These are phyloP conservation scores for Exophiala phaeomuriformis DNA, from an alignment of 2,329 filamentous ascomycete genomes.

Conservation along the genomic window DNA sequence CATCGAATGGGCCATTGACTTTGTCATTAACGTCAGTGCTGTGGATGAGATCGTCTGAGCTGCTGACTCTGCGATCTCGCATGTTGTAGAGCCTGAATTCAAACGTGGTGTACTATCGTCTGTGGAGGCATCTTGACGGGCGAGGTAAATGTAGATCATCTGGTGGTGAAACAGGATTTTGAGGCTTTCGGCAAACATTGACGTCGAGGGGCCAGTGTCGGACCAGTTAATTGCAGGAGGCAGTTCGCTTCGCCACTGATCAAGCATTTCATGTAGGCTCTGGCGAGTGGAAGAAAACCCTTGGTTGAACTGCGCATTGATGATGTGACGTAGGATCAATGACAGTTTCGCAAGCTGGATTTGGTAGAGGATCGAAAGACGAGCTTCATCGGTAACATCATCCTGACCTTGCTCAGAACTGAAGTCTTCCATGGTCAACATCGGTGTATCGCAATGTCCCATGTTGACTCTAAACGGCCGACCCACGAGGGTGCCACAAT, in stretches of 20 bases:
- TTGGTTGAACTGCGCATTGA: slow-evolving; percentile 9
- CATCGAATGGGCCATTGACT: slow-evolving; percentile 8
- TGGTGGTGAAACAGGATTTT: slow-evolving; percentile 15
- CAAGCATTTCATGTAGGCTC: slow-evolving; percentile 1
- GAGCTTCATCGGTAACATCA: not conserved
- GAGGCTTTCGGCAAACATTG: slow-evolving; percentile 13
- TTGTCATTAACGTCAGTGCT: slow-evolving; percentile 9
- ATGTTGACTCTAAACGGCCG: slow-evolving; percentile 16
- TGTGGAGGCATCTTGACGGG: not conserved
- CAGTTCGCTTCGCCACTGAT: slow-evolving; percentile 6
- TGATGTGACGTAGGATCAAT: slow-evolving; percentile 9
- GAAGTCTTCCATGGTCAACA: slow-evolving; percentile 13
- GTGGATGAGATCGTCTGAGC: slow-evolving; percentile 15
- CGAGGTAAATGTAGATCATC: slow-evolving; percentile 10
- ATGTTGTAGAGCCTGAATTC: not conserved
- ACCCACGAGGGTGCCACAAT: slow-evolving; percentile 13
- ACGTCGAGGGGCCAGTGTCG: slow-evolving; percentile 1
- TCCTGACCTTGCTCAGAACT: not conserved
- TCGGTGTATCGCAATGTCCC: slow-evolving; percentile 8
- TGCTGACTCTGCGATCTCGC: slow-evolving; percentile 10
- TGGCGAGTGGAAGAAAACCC: slow-evolving; percentile 7
- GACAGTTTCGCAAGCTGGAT: slow-evolving; percentile 11
- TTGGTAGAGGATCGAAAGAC: slow-evolving; percentile 8
- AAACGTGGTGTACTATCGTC: not conserved
- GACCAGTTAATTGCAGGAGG: slow-evolving; percentile 8